Evolutionary conservation across 306 rosid genomes (phyloP).

Genomic region (Cicer arietinum): DNA sequence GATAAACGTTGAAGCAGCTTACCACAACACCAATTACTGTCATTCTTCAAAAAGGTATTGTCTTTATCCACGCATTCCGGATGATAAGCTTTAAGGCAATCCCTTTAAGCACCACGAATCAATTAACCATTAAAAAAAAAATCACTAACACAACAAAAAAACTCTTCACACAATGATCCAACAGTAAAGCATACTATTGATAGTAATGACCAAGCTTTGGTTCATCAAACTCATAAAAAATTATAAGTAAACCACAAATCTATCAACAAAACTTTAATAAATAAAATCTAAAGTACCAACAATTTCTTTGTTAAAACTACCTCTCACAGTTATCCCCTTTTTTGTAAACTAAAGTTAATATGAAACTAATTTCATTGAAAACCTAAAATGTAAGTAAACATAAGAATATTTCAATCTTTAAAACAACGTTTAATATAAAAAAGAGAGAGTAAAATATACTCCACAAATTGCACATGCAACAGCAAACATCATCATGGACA

Average conservation of each 20-base stretch:
- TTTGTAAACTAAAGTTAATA: background rate
- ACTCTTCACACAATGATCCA: slow-evolving; percentile 1
- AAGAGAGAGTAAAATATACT: too few species aligned
- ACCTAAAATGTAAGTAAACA: background rate
- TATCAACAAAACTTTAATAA: background rate
- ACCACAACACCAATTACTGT: slow-evolving; percentile 59
- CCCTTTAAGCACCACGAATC: slow-evolving; percentile 57
- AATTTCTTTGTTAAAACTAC: slow-evolving; percentile 31
- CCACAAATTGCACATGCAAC: too few species aligned
- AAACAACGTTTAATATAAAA: background rate
- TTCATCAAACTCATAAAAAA: slow-evolving; percentile 13
- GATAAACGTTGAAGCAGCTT: slow-evolving; percentile 52
- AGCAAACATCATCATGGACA: too few species aligned
- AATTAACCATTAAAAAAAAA: slow-evolving; percentile 28
- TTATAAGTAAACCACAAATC: background rate
- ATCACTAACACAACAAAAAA: slow-evolving; percentile 20
- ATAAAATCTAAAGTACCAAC: slow-evolving; percentile 13
- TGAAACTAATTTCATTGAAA: background rate
- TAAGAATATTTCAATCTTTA: background rate
- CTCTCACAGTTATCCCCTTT: background rate
- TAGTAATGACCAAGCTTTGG: background rate
- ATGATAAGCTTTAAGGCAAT: slow-evolving; percentile 76
- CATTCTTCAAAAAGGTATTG: slow-evolving; percentile 50
- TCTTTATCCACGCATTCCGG: slow-evolving; percentile 60
- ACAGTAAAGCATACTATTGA: slow-evolving; percentile 21